Conservation (phyloP, 805 yeast genomes). For the Kuraishia cidri region DNA sequence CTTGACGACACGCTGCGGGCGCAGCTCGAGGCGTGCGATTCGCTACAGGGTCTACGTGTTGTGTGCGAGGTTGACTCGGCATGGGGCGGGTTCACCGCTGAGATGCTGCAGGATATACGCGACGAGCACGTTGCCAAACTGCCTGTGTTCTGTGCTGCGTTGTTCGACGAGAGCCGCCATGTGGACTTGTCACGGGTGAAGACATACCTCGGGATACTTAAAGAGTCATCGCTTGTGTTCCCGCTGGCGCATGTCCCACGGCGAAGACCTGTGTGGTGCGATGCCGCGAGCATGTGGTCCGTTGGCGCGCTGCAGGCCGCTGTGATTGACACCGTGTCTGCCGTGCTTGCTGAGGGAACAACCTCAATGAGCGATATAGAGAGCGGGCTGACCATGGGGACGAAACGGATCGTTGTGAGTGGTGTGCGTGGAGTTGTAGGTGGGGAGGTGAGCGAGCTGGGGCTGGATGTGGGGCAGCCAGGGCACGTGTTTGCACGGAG, state of each 20-base stretch:
- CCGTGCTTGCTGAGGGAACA: constrained; percentile 27
- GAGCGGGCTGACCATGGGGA: constrained; percentile 29
- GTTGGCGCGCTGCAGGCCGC: constrained; percentile 24
- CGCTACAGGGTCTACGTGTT: constrained; percentile 60
- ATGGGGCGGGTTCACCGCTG: constrained; percentile 74
- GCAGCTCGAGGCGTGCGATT: constrained; percentile 68
- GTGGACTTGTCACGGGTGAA: constrained; percentile 22
- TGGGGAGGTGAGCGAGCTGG: neutral
- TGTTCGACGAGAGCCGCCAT: constrained; percentile 13
- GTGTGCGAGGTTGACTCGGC: constrained; percentile 65
- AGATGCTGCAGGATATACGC: constrained; percentile 40
- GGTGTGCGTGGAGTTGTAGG: too few species aligned
- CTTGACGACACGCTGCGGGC: constrained; percentile 52
- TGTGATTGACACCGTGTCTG: constrained; percentile 34
- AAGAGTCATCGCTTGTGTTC: constrained; percentile 41
- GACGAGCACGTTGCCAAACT: constrained; percentile 64
- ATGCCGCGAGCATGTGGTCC: constrained; percentile 31
- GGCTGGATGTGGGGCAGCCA: constrained; percentile 5
- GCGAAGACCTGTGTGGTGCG: constrained; percentile 11
- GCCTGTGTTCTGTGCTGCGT: constrained; percentile 37
- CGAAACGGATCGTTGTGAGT: constrained; percentile 20
- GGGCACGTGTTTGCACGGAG: constrained; percentile 15
- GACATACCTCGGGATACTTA: constrained; percentile 33
- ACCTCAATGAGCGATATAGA: constrained; percentile 33
- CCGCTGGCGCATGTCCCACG: constrained; percentile 32